These are phyloP conservation scores for Fusarium anguioides DNA, from an alignment of 2,329 filamentous ascomycete species.

Conservation along the genomic window DNA sequence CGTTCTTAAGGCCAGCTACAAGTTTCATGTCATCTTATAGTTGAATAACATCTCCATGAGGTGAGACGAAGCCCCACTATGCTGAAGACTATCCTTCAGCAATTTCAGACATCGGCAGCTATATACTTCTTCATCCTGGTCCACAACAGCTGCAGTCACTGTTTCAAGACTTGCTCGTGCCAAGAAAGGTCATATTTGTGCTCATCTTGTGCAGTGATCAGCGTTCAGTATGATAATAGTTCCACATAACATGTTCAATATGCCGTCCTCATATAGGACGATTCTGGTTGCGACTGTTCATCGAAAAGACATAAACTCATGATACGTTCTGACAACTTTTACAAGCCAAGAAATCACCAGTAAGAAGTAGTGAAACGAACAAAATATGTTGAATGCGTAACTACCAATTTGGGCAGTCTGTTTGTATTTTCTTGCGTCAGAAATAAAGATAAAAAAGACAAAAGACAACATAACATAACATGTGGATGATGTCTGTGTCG, in stretches of 20 bases:
- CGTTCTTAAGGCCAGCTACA: background rate
- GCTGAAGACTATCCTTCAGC: background rate
- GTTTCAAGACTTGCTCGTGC: constrained; percentile 5
- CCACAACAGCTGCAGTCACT: constrained; percentile 7
- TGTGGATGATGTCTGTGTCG: constrained; percentile 36
- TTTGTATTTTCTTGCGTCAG: constrained; percentile 32
- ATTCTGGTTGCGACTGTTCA: background rate
- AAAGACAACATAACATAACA: constrained; percentile 34
- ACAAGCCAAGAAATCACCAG: background rate
- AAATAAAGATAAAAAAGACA: constrained; percentile 31
- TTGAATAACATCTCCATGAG: background rate
- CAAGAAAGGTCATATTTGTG: constrained; percentile 17
- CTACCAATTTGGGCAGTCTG: constrained; percentile 11
- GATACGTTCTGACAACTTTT: background rate
- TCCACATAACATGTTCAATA: constrained; percentile 15
- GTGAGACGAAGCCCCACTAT: background rate
- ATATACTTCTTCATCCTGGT: background rate
- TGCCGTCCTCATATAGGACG: background rate
- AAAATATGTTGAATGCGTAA: constrained; percentile 9
- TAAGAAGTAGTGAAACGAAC: background rate
- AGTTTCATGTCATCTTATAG: background rate
- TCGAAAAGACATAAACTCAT: background rate
- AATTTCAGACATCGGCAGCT: background rate
- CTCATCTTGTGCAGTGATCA: constrained; percentile 14
- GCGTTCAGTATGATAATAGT: constrained; percentile 11